phyloP scores from a whole-genome alignment of 2,329 filamentous ascomycete genomes.

The Thelonectria discophora region DNA sequence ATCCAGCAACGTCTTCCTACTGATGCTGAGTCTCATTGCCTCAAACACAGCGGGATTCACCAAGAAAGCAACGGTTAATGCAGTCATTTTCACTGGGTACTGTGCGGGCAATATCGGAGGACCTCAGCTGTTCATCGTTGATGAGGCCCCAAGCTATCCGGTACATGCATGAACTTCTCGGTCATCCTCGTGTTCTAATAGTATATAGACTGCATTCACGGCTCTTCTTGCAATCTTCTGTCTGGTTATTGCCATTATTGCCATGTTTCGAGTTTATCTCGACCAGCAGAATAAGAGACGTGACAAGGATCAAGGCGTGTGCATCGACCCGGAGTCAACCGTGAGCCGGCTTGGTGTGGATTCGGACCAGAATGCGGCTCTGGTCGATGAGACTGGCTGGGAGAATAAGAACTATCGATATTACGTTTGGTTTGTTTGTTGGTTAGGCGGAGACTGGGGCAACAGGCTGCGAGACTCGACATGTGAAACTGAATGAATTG shows the following conservation, averaged over 20 bases:
- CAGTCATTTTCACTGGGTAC: conserved; percentile 9
- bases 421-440: conserved; percentile 1
- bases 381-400: conserved; percentile 8
- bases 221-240: conserved; percentile 3
- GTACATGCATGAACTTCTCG: neutral
- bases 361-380: neutral
- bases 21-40: conserved; percentile 9
- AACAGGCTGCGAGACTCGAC: too few relatives aligned
- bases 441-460: too few relatives aligned
- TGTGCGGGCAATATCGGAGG: conserved; percentile 14
- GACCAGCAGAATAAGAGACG: conserved; percentile 6
- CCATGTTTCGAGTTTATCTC: neutral
- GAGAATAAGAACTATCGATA: conserved; percentile 1
- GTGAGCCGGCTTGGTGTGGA: neutral
- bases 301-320: conserved; percentile 4
- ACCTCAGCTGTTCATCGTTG: conserved; percentile 1
- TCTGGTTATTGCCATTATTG: neutral
- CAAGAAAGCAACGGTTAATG: conserved; percentile 11
- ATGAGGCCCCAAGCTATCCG: conserved; percentile 3
- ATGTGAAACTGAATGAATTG: too few relatives aligned
- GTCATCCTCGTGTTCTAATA: neutral
- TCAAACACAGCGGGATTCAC: conserved; percentile 3
- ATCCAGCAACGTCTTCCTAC: neutral
- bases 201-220: neutral
- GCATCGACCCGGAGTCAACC: neutral